Conservation (phyloP, 2,329 filamentous ascomycete genomes). For the Orbilia oligospora region DNA sequence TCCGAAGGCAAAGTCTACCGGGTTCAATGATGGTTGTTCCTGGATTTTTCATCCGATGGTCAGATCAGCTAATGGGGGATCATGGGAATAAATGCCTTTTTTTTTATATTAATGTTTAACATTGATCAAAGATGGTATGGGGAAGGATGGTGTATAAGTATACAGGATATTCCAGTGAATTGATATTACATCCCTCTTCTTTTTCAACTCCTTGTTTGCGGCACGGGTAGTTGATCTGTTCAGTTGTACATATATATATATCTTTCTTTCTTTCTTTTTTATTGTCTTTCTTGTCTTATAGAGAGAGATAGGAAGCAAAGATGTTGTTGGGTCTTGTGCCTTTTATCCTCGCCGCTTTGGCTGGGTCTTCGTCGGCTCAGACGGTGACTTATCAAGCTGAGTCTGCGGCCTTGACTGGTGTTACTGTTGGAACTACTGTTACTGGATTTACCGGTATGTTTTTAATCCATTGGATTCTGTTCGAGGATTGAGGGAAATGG, state of each 20-base stretch:
- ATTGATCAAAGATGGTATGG: no score
- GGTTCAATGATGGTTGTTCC: slow-evolving; percentile 15
- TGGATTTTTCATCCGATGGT: slow-evolving; percentile 9
- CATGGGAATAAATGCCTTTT: slow-evolving; percentile 14
- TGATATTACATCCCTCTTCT: neutral
- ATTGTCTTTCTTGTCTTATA: neutral
- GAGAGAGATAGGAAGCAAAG: slow-evolving; percentile 12
- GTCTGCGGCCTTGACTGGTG: slow-evolving; percentile 67
- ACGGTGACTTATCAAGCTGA: slow-evolving; percentile 67
- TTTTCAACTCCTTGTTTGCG: neutral
- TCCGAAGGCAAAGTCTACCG: slow-evolving; percentile 14
- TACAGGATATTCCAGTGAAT: neutral
- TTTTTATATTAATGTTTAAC: slow-evolving; percentile 23
- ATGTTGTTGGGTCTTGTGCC: slow-evolving; percentile 51
- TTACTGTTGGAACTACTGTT: slow-evolving; percentile 67
- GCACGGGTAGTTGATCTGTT: slow-evolving; percentile 11
- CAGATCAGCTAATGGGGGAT: slow-evolving; percentile 1
- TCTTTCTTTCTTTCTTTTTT: neutral
- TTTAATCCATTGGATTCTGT: no score
- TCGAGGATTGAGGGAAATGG: neutral
- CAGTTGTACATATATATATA: slow-evolving; percentile 1
- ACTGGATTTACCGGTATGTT: slow-evolving; percentile 66
- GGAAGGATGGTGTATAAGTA: slow-evolving; percentile 2
- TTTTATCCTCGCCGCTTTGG: slow-evolving; percentile 41
- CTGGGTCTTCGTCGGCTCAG: slow-evolving; percentile 58